These are phyloP conservation scores for Solanum clarkiae DNA, from an alignment of 257 asterid species.

Conservation along the genomic window DNA sequence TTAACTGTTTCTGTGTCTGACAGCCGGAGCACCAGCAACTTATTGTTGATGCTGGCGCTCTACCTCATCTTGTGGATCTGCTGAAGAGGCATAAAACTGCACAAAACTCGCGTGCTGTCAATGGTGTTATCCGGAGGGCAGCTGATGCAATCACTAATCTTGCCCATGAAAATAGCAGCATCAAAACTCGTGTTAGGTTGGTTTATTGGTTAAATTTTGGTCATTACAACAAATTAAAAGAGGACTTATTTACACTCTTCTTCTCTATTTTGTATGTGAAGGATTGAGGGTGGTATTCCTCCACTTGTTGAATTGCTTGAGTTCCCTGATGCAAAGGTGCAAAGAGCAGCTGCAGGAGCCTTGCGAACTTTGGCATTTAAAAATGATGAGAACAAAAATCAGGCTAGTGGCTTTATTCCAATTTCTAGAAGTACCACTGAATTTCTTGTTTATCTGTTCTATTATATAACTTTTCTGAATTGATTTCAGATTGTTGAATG, in stretches of 20 bases:
- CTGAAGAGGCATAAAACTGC: slow-evolving; percentile 52
- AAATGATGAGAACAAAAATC: slow-evolving; percentile 93
- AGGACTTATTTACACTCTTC: background rate
- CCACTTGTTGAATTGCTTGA: slow-evolving; percentile 95
- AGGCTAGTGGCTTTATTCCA: slow-evolving; percentile 27
- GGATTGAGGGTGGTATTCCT: slow-evolving; percentile 95
- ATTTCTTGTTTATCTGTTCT: background rate
- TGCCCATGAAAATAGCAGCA: slow-evolving; percentile 94
- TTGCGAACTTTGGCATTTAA: slow-evolving; percentile 93
- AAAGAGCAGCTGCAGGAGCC: slow-evolving; percentile 99
- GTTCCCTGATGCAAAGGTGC: slow-evolving; percentile 86
- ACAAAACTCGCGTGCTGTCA: slow-evolving; percentile 65
- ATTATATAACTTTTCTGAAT: background rate
- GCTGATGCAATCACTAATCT: slow-evolving; percentile 98
- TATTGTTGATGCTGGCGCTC: slow-evolving; percentile 93
- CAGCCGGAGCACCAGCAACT: slow-evolving; percentile 99
- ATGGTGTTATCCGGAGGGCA: slow-evolving; percentile 83
- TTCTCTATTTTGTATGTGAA: slow-evolving; percentile 6
- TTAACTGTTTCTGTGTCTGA: background rate
- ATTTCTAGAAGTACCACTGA: background rate
- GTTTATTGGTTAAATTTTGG: background rate
- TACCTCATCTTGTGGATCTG: slow-evolving; percentile 76
- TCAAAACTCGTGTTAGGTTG: slow-evolving; percentile 89
- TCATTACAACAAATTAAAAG: background rate
- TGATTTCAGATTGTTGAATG: slow-evolving; percentile 85